Conservation (phyloP, 441 rosid species). For the Euphorbia schlechtendalii region DNA sequence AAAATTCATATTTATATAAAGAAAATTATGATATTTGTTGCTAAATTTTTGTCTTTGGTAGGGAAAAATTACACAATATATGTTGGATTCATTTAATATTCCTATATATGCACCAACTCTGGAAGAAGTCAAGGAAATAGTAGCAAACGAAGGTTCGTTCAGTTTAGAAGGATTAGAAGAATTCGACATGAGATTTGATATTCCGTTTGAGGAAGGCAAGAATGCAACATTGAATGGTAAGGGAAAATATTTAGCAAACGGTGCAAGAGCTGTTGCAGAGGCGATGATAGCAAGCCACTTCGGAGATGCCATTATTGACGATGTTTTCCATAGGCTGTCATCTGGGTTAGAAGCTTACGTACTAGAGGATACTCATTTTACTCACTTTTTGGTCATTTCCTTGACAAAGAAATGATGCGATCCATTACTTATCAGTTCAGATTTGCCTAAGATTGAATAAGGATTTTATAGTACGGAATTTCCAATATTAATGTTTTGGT, state of each 20-base stretch:
- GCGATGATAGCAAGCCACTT: background rate
- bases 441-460: too few species aligned
- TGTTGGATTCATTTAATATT: background rate
- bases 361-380: background rate
- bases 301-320: background rate
- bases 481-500: too few species aligned
- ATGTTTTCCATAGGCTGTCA: background rate
- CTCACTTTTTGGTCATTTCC: background rate
- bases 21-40: too few species aligned
- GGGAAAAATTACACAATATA: conserved; percentile 3
- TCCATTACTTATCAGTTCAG: too few species aligned
- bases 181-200: background rate
- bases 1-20: too few species aligned
- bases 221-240: background rate
- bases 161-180: background rate
- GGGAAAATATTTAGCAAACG: background rate
- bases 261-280: background rate
- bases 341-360: background rate
- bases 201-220: background rate
- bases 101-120: background rate
- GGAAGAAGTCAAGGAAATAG: conserved; percentile 1
- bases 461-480: too few species aligned
- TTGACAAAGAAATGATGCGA: background rate
- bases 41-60: background rate
- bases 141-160: background rate